A percentile compares a stretch with the other conserved stretches of the same genome.
Evolutionary conservation across 208 protist species (phyloP).

Genomic region (Leishmania tarentolae): DNA sequence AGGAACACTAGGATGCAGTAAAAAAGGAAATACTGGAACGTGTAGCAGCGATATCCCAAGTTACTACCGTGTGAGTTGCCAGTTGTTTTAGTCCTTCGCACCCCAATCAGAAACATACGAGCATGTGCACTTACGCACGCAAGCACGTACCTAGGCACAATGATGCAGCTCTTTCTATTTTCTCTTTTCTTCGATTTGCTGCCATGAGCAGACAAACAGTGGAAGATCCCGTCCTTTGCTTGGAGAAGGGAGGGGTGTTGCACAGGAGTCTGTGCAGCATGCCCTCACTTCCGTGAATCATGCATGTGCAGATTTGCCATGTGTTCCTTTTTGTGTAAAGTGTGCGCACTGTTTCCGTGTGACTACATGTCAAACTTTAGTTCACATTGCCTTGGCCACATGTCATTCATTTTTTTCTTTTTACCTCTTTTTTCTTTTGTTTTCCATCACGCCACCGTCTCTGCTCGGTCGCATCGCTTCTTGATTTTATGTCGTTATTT

Average conservation of each 20-base stretch:
- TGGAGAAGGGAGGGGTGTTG: not conserved
- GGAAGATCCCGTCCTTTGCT: not conserved
- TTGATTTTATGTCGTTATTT: not conserved
- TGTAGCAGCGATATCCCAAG: not conserved
- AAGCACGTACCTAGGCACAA: not conserved
- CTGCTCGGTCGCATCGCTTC: not conserved
- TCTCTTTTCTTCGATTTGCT: not conserved
- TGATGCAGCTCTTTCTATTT: not conserved
- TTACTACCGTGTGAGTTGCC: not conserved
- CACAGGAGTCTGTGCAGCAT: not conserved
- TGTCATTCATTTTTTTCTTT: constrained; percentile 6
- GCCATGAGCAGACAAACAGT: not conserved
- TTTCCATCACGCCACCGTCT: not conserved
- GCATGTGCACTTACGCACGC: not conserved
- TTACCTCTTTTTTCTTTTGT: constrained; percentile 11
- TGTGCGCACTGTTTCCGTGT: not conserved
- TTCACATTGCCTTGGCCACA: not conserved
- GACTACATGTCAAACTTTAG: not conserved
- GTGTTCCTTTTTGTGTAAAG: not conserved
- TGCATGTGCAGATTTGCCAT: too few species aligned
- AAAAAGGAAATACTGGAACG: not conserved
- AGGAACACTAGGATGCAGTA: not conserved
- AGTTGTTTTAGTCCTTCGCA: not conserved
- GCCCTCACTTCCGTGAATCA: too few species aligned
- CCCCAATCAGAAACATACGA: not conserved